Percentiles rank a stretch among this genome's conserved stretches.
These are phyloP conservation scores for Eutypella sp. DNA, from an alignment of 2,329 filamentous ascomycete genomes.

Conservation along the genomic window DNA sequence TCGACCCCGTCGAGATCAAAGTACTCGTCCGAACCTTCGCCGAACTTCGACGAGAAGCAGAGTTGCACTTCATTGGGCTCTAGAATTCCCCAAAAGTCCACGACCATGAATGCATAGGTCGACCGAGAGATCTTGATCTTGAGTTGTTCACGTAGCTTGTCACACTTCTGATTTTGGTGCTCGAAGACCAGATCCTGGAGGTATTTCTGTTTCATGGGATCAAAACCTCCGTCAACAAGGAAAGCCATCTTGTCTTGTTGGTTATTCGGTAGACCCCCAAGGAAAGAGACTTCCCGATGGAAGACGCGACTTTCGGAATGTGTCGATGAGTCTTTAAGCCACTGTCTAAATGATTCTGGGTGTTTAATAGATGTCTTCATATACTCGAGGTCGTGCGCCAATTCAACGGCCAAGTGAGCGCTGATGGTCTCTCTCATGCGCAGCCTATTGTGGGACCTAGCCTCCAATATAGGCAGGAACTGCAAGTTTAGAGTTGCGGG, in stretches of 20 bases:
- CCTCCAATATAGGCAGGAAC: conserved; percentile 59
- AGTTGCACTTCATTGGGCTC: conserved; percentile 60
- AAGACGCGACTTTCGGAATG: conserved; percentile 28
- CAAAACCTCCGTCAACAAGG: conserved; percentile 54
- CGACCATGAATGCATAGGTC: conserved; percentile 56
- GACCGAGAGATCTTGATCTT: conserved; percentile 54
- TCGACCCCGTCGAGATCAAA: conserved; percentile 48
- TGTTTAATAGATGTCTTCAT: conserved; percentile 43
- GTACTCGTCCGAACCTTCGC: conserved; percentile 41
- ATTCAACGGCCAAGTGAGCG: conserved; percentile 38
- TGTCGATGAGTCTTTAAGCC: conserved; percentile 33
- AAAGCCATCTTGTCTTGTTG: conserved; percentile 31
- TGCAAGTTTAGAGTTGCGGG: conserved; percentile 56
- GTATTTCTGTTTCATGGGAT: conserved; percentile 37
- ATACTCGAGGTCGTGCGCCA: conserved; percentile 45
- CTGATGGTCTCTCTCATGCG: conserved; percentile 42
- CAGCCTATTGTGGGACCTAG: conserved; percentile 41
- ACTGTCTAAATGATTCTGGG: conserved; percentile 43
- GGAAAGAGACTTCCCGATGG: conserved; percentile 32
- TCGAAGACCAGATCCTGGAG: conserved; percentile 39
- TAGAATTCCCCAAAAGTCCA: conserved; percentile 56
- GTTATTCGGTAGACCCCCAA: conserved; percentile 48
- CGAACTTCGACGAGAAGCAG: conserved; percentile 55
- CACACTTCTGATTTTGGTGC: conserved; percentile 44
- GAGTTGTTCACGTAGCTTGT: conserved; percentile 45